phyloP scores from a whole-genome alignment of 164 flowering plant species.

The Paratinospora sagittata region DNA sequence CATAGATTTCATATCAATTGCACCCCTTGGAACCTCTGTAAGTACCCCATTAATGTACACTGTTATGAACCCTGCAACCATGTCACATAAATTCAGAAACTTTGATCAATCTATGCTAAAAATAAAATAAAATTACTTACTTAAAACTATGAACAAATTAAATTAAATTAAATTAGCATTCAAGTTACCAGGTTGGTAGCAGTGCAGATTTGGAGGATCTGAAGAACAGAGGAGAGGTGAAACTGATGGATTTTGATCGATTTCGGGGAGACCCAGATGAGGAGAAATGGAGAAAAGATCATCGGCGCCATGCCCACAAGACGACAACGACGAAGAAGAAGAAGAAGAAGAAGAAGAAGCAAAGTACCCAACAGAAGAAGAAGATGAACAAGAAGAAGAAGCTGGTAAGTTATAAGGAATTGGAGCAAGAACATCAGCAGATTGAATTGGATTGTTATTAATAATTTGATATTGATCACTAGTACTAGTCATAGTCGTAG shows the following conservation, averaged over 20 bases:
- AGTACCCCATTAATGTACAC: constrained; percentile 83
- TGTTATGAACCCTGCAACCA: no score
- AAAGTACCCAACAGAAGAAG: constrained; percentile 15
- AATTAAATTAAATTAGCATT: no score
- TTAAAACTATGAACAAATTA: no score
- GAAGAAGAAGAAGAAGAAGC: no score
- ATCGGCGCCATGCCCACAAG: not conserved
- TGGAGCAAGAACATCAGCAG: no score
- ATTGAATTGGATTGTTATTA: no score
- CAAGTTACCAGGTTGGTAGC: no score
- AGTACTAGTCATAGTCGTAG: no score
- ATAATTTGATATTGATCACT: not conserved
- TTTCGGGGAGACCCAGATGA: constrained; percentile 34
- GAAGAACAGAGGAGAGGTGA: constrained; percentile 25
- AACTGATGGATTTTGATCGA: constrained; percentile 24
- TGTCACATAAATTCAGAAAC: constrained; percentile 44
- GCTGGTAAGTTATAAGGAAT: not conserved
- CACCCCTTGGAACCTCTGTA: constrained; percentile 65
- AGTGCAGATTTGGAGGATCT: constrained; percentile 26
- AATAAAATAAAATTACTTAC: no score
- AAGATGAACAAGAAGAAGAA: not conserved
- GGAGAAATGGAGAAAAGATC: constrained; percentile 28
- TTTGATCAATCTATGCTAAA: no score
- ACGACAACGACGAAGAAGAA: constrained; percentile 14
- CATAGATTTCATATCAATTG: constrained; percentile 61